A percentile compares a stretch with the other conserved stretches of the same genome.
These are phyloP conservation scores for Vanrija sp. DNA, from an alignment of 1,284 basidiomycete genomes.

Conservation along the genomic window DNA sequence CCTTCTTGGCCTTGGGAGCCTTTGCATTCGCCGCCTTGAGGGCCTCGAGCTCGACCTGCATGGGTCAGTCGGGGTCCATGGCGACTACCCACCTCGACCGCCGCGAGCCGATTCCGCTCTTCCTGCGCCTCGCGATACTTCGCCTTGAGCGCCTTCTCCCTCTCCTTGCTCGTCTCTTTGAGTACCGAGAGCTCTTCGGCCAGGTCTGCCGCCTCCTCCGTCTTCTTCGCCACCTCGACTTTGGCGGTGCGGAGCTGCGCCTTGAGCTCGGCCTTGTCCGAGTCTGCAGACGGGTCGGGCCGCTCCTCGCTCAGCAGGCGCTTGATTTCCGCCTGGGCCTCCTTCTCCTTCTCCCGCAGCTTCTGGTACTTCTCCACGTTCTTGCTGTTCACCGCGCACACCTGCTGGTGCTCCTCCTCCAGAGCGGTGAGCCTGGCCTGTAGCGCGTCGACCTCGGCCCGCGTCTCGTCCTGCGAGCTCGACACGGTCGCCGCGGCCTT, in stretches of 20 bases:
- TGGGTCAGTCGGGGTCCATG: neutral
- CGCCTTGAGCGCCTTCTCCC: constrained; percentile 26
- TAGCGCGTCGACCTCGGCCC: constrained; percentile 16
- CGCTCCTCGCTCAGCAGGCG: constrained; percentile 11
- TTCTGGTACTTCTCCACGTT: constrained; percentile 17
- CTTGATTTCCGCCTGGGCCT: constrained; percentile 29
- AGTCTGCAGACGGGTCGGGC: neutral
- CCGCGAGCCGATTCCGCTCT: constrained; percentile 25
- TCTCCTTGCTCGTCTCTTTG: constrained; percentile 24
- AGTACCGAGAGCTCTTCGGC: constrained; percentile 28
- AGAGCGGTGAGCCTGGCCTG: constrained; percentile 19
- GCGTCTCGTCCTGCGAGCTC: constrained; percentile 11
- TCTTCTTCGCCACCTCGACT: constrained; percentile 21
- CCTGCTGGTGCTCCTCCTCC: neutral
- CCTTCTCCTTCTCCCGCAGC: constrained; percentile 31
- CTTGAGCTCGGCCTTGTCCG: constrained; percentile 28
- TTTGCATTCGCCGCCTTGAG: constrained; percentile 17
- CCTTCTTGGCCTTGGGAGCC: constrained; percentile 3
- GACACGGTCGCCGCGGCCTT: constrained; percentile 15
- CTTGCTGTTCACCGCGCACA: neutral
- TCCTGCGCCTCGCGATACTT: constrained; percentile 25
- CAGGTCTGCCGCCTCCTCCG: constrained; percentile 27
- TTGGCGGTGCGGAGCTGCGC: constrained; percentile 27
- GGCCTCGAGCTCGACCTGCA: constrained; percentile 27
- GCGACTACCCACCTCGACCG: constrained; percentile 25